These are phyloP conservation scores for Chiua virens DNA, from an alignment of 768 basidiomycete species.

Conservation along the genomic window DNA sequence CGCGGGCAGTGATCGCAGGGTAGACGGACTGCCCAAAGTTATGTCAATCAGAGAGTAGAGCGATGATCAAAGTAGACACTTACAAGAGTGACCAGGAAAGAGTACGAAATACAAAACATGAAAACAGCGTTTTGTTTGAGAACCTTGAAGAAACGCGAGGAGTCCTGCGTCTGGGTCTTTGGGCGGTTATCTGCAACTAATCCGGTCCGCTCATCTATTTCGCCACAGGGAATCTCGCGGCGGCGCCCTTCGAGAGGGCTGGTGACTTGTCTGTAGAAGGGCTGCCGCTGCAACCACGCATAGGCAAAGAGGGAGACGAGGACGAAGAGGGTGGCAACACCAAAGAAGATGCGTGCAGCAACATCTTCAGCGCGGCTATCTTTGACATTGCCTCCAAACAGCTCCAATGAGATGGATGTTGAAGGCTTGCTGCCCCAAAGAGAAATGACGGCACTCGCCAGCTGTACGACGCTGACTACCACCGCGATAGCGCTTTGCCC, in stretches of 20 bases:
- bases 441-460: constrained; percentile 59
- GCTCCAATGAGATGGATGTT: neutral
- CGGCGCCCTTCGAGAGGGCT: constrained; percentile 40
- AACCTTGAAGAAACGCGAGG: constrained; percentile 46
- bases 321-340: constrained; percentile 63
- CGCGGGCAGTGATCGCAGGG: constrained; percentile 78
- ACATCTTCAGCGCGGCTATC: constrained; percentile 51
- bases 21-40: constrained; percentile 62
- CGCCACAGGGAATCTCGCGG: constrained; percentile 19
- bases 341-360: constrained; percentile 70
- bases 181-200: constrained; percentile 33
- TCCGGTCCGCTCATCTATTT: constrained; percentile 23
- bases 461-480: constrained; percentile 70
- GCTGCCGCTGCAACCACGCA: constrained; percentile 52
- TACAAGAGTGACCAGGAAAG: constrained; percentile 79
- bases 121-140: constrained; percentile 63
- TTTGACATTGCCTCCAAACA: neutral
- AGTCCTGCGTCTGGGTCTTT: constrained; percentile 32
- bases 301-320: constrained; percentile 52
- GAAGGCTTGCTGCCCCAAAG: constrained; percentile 42
- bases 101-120: constrained; percentile 70
- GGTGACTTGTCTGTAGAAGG: constrained; percentile 54
- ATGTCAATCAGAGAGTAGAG: neutral
- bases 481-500: constrained; percentile 85
- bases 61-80: constrained; percentile 17